Percentiles rank a stretch among this genome's conserved stretches.
These are phyloP conservation scores for Plasmodium ovale DNA, from an alignment of 169 alveolate genomes.

Conservation along the genomic window DNA sequence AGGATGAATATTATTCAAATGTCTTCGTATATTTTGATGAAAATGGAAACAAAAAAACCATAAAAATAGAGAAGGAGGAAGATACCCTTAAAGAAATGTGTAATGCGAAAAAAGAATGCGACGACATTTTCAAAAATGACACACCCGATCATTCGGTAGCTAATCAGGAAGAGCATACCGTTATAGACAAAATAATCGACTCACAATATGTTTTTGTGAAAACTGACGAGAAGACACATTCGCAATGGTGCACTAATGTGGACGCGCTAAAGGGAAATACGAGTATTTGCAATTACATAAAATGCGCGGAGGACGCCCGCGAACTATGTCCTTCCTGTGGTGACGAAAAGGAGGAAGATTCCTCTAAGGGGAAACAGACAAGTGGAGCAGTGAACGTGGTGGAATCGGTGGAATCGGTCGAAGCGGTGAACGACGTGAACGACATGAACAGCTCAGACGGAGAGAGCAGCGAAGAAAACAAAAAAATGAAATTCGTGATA, in stretches of 20 bases:
- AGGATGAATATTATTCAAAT: conserved; percentile 49
- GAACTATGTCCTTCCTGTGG: too few species aligned
- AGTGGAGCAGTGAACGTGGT: neutral
- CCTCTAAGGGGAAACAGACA: too few species aligned
- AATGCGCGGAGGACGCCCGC: neutral
- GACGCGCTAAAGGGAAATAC: conserved; percentile 50
- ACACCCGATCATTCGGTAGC: conserved; percentile 25
- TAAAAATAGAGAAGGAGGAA: conserved; percentile 25
- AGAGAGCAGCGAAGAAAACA: conserved; percentile 32
- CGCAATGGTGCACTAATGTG: conserved; percentile 26
- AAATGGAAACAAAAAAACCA: conserved; percentile 79
- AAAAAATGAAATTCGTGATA: conserved; percentile 46
- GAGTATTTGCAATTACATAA: conserved; percentile 11
- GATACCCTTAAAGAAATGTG: neutral
- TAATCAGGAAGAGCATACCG: conserved; percentile 75
- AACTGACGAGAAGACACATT: conserved; percentile 28
- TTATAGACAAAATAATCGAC: conserved; percentile 66
- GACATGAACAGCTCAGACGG: conserved; percentile 45
- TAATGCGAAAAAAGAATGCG: conserved; percentile 4
- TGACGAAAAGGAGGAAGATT: too few species aligned
- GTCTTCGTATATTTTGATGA: conserved; percentile 66
- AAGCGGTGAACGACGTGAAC: neutral
- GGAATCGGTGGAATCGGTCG: neutral
- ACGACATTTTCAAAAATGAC: conserved; percentile 30
- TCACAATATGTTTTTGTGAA: conserved; percentile 77